Conservation (phyloP, 129 eudicot species). For the Glebionis coronaria region DNA sequence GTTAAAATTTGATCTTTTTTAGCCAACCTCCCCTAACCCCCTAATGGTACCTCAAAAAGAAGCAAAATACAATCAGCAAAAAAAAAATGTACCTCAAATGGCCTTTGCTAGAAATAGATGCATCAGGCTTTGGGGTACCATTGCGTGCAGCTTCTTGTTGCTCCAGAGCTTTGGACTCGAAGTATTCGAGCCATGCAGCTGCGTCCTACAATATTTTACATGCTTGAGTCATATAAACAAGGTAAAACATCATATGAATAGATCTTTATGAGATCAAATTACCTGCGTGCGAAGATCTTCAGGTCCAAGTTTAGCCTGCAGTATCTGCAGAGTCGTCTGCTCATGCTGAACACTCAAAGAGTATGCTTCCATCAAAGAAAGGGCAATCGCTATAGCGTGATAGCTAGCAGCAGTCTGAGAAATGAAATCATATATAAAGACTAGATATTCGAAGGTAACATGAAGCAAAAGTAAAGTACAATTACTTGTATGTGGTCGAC, state of each 20-base stretch:
- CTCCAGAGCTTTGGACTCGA: slow-evolving; percentile 89
- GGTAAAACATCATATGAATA: neutral
- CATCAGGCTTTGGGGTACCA: slow-evolving; percentile 96
- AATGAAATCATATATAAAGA: neutral
- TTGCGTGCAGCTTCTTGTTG: slow-evolving; percentile 94
- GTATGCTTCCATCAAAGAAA: slow-evolving; percentile 97
- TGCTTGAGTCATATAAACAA: slow-evolving; percentile 10
- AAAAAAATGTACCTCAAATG: slow-evolving; percentile 56
- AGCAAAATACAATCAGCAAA: neutral
- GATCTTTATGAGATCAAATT: neutral
- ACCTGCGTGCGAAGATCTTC: slow-evolving; percentile 98
- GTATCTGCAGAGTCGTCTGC: slow-evolving; percentile 92
- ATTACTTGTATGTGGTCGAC: slow-evolving; percentile 94
- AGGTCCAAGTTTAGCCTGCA: slow-evolving; percentile 91
- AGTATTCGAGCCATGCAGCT: slow-evolving; percentile 98
- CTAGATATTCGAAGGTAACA: neutral
- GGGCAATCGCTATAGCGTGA: slow-evolving; percentile 98
- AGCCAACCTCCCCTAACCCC: too few species aligned
- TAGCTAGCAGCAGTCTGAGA: slow-evolving; percentile 98
- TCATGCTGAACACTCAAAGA: slow-evolving; percentile 97
- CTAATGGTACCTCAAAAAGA: too few species aligned
- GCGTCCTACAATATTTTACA: slow-evolving; percentile 59
- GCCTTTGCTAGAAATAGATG: slow-evolving; percentile 93
- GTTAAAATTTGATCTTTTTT: too few species aligned
- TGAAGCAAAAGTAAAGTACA: neutral